Conservation (phyloP, 2,329 filamentous ascomycete species). For the Cucurbitaria berberidis region DNA sequence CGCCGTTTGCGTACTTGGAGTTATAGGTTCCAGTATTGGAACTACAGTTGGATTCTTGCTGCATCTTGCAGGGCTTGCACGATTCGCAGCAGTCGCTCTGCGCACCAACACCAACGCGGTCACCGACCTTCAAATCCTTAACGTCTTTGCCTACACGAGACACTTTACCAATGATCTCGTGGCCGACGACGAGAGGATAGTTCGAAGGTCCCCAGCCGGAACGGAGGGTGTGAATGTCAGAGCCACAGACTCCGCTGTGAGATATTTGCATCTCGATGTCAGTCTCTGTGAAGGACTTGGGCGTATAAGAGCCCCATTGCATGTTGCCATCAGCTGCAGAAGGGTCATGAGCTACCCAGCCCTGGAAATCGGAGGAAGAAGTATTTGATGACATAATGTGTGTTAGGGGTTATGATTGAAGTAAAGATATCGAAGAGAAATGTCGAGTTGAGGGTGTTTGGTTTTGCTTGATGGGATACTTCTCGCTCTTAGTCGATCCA, state of each 20-base stretch:
- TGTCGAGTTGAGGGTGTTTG: neutral
- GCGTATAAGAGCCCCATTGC: constrained; percentile 56
- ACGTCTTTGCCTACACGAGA: constrained; percentile 50
- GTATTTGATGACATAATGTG: constrained; percentile 39
- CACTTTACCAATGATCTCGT: constrained; percentile 51
- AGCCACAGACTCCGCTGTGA: constrained; percentile 51
- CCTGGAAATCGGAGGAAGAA: constrained; percentile 54
- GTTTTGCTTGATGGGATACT: neutral
- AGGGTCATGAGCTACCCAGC: constrained; percentile 62
- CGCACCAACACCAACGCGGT: constrained; percentile 62
- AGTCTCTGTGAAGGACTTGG: constrained; percentile 66
- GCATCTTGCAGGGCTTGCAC: constrained; percentile 56
- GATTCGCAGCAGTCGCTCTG: constrained; percentile 57
- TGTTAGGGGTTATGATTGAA: neutral
- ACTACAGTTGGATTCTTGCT: constrained; percentile 53
- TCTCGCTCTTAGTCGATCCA: constrained; percentile 2
- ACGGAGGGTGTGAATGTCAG: constrained; percentile 44
- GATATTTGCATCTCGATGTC: constrained; percentile 57
- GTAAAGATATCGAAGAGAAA: neutral
- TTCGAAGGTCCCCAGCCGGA: constrained; percentile 55
- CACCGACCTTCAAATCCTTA: constrained; percentile 63
- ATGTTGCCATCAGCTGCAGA: constrained; percentile 60
- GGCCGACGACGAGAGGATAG: constrained; percentile 55
- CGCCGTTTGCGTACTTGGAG: constrained; percentile 60
- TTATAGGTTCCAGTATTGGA: constrained; percentile 56